phyloP scores from a whole-genome alignment of 129 eudicot genomes.

The Smallanthus sonchifolius region DNA sequence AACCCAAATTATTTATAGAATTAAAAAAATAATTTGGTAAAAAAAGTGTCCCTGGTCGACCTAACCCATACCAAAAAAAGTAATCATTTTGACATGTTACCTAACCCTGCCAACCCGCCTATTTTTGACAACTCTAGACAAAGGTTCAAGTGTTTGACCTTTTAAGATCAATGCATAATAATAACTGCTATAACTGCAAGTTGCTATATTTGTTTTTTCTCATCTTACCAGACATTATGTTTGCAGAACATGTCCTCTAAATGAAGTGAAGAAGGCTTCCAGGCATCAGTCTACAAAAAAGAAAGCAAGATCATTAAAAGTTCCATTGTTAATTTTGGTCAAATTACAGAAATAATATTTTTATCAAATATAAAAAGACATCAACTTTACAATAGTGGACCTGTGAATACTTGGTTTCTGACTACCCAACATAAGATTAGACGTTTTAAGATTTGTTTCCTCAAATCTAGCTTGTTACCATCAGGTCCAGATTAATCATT shows the following conservation, averaged over 20 bases:
- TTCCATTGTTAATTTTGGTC: background rate
- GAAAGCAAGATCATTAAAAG: background rate
- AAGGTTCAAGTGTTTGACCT: background rate
- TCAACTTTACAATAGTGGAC: background rate
- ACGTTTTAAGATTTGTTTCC: background rate
- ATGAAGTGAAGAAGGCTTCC: conserved; percentile 51
- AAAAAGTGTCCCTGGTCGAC: background rate
- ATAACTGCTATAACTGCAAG: conserved; percentile 2
- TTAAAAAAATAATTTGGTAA: background rate
- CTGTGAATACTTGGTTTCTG: background rate
- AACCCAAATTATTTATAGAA: background rate
- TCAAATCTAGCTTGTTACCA: background rate
- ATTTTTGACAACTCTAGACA: background rate
- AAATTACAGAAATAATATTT: background rate
- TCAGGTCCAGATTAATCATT: background rate
- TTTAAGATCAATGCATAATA: background rate
- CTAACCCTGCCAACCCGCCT: background rate
- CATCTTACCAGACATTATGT: conserved; percentile 42
- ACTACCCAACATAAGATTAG: background rate
- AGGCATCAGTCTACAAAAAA: conserved; percentile 41
- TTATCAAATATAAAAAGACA: background rate
- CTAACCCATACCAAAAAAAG: background rate
- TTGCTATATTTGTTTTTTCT: background rate
- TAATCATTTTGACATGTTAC: background rate
- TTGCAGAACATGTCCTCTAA: conserved; percentile 62